phyloP scores from a whole-genome alignment of 2,329 filamentous ascomycete genomes.

The Coleophoma eucalyptorum region DNA sequence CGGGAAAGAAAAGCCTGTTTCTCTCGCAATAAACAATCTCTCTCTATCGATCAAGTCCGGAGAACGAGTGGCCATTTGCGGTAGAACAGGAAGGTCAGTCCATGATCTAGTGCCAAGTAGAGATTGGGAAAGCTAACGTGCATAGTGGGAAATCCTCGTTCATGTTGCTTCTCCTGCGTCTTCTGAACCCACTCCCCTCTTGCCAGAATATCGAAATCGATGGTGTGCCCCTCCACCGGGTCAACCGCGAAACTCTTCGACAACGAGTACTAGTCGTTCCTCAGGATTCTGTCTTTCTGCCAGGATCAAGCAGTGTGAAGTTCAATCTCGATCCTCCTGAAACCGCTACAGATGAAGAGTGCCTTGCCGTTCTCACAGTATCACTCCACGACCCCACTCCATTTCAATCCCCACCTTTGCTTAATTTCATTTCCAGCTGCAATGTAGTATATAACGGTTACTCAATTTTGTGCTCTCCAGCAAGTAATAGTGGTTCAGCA shows the following conservation, averaged over 20 bases:
- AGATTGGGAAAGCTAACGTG: slow-evolving; percentile 15
- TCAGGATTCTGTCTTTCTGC: slow-evolving; percentile 50
- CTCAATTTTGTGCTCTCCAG: no score
- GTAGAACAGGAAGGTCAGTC: slow-evolving; percentile 27
- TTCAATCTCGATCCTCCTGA: slow-evolving; percentile 39
- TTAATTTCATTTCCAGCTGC: no score
- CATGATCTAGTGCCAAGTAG: background rate
- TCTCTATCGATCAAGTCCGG: background rate
- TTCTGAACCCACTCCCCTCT: slow-evolving; percentile 27
- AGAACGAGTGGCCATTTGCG: slow-evolving; percentile 24
- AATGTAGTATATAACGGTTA: no score
- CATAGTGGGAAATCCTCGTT: slow-evolving; percentile 31
- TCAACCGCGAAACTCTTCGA: slow-evolving; percentile 40
- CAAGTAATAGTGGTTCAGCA: no score
- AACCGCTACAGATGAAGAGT: slow-evolving; percentile 18
- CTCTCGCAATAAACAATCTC: no score
- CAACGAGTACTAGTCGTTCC: slow-evolving; percentile 46
- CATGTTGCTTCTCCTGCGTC: slow-evolving; percentile 34
- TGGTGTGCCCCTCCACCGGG: slow-evolving; percentile 26
- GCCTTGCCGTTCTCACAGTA: slow-evolving; percentile 2
- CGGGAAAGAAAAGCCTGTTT: background rate
- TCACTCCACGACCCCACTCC: no score
- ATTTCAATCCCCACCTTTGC: no score
- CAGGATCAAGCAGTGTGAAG: slow-evolving; percentile 35
- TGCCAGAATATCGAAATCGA: slow-evolving; percentile 40